Conservation (phyloP, 2,329 filamentous ascomycete species). For the Tolypocladium sp. region DNA sequence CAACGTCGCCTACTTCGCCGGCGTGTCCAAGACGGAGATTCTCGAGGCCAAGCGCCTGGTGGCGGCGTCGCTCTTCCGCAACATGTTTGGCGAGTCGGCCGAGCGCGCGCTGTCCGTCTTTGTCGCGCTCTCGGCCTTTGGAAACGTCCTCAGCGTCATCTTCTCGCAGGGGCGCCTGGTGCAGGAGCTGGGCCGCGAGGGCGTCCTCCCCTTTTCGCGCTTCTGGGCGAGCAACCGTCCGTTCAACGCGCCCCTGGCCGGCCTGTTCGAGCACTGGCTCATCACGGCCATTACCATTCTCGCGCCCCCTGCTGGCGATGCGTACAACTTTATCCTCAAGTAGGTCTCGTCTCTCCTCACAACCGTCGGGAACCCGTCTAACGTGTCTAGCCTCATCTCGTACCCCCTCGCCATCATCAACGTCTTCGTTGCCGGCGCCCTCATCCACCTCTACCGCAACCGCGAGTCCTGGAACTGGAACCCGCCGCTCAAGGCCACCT, state of each 20-base stretch:
- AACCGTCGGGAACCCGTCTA: not conserved
- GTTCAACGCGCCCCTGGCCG: constrained; percentile 52
- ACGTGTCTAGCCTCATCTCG: constrained; percentile 42
- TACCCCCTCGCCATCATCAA: constrained; percentile 54
- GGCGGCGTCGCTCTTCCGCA: constrained; percentile 45
- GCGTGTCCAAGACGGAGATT: constrained; percentile 44
- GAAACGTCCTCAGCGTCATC: constrained; percentile 58
- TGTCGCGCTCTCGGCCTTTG: constrained; percentile 58
- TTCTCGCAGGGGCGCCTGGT: constrained; percentile 60
- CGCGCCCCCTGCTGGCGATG: constrained; percentile 57
- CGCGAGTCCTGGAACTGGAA: constrained; percentile 39
- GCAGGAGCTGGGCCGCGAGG: constrained; percentile 57
- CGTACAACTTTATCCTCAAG: constrained; percentile 55
- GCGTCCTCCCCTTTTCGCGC: constrained; percentile 52
- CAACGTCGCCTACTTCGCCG: constrained; percentile 60
- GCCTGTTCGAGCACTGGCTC: constrained; percentile 54
- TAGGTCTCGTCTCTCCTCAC: constrained; percentile 17
- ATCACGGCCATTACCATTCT: constrained; percentile 58
- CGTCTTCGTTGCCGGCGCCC: constrained; percentile 41
- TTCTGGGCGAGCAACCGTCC: constrained; percentile 57
- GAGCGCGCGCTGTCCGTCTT: constrained; percentile 55
- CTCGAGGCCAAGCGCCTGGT: constrained; percentile 40
- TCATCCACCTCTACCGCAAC: constrained; percentile 44
- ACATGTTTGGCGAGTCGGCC: constrained; percentile 43
- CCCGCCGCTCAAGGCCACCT: constrained; percentile 44